Evolutionary conservation across 257 asterid species (phyloP).

Genomic region (Solanum piurae): DNA sequence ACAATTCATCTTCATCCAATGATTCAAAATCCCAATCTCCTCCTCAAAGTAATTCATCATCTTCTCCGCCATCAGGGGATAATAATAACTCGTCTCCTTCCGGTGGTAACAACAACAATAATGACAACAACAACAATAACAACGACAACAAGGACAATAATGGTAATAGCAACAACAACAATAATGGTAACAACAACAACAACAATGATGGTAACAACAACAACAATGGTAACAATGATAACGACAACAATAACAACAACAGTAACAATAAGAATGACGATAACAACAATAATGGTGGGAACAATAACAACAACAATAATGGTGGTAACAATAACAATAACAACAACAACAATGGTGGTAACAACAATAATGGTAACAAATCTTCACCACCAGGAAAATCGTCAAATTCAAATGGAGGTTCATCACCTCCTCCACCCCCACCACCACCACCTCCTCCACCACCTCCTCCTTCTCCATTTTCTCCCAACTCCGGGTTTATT

Average conservation of each 20-base stretch:
- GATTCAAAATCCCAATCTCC: background rate
- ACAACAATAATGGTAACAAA: background rate
- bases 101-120: background rate
- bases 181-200: background rate
- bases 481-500: background rate
- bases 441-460: slow-evolving; percentile 8
- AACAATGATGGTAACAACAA: too few species aligned
- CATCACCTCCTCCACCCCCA: slow-evolving; percentile 4
- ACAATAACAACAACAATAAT: background rate
- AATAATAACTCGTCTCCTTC: background rate
- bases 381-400: background rate
- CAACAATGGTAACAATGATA: rapidly evolving
- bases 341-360: background rate
- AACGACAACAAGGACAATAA: background rate
- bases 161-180: background rate
- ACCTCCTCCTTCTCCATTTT: slow-evolving; percentile 1
- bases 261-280: background rate
- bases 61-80: background rate
- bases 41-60: background rate
- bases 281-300: too few species aligned
- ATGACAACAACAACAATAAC: background rate
- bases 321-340: background rate
- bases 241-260: background rate
- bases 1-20: background rate
- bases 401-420: background rate